Percentiles rank a stretch among this genome's conserved stretches.
Conservation (phyloP, 805 yeast species). For the Nakazawaea holstii region DNA sequence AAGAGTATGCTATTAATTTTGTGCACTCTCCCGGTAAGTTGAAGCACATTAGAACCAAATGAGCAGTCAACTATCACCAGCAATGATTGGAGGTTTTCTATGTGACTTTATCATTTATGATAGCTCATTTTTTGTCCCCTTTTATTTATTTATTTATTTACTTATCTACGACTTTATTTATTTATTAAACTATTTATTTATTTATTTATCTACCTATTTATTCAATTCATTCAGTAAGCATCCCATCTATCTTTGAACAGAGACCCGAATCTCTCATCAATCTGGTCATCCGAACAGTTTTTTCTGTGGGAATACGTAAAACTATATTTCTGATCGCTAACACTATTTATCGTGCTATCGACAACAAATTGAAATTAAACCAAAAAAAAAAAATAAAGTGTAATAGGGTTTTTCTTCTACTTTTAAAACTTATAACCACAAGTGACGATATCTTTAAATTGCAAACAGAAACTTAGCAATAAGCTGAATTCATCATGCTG, state of each 20-base stretch:
- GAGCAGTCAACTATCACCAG: slow-evolving; percentile 13
- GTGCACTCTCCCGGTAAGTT: slow-evolving; percentile 62
- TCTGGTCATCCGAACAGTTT: too few species aligned
- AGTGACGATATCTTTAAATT: background rate
- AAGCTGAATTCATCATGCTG: background rate
- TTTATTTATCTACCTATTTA: background rate
- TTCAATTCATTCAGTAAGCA: background rate
- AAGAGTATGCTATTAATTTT: slow-evolving; percentile 71
- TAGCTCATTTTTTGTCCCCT: background rate
- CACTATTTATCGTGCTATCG: too few species aligned
- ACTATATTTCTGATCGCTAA: too few species aligned
- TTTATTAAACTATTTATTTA: slow-evolving; percentile 9
- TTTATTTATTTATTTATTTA: slow-evolving; percentile 6
- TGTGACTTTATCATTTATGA: background rate
- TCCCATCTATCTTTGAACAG: background rate
- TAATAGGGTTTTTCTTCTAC: background rate
- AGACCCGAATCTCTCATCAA: background rate
- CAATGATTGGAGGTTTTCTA: too few species aligned
- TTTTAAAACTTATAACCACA: background rate
- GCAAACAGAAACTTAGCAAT: too few species aligned
- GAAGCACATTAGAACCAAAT: slow-evolving; percentile 79
- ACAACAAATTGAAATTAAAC: too few species aligned
- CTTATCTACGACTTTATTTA: background rate
- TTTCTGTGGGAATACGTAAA: too few species aligned
- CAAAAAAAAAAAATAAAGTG: too few species aligned